Evolutionary conservation across 768 basidiomycete genomes (phyloP).

Genomic region (Russula compacta): DNA sequence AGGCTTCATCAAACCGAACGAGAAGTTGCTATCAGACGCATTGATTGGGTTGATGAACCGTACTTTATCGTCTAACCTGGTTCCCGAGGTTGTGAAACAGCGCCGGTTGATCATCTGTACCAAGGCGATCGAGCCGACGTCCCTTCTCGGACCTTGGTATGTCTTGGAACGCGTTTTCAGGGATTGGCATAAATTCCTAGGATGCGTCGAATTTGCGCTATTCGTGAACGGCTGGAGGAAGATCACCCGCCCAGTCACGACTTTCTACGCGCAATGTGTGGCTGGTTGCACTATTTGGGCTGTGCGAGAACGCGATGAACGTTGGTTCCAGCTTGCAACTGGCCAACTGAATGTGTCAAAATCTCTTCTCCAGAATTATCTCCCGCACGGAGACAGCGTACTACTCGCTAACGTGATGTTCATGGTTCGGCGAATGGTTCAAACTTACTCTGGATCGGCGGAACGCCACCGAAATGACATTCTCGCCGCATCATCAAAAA

Average conservation of each 20-base stretch:
- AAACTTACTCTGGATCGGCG: neutral
- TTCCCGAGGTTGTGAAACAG: neutral
- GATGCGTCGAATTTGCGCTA: constrained; percentile 1
- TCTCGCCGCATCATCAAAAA: neutral
- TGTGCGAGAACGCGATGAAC: neutral
- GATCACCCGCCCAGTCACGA: neutral
- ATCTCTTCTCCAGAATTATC: neutral
- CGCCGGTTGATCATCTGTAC: constrained; percentile 5
- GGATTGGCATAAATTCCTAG: neutral
- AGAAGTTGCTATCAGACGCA: neutral
- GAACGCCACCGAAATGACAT: neutral
- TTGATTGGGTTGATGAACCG: constrained; percentile 4
- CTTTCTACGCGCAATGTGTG: constrained; percentile 1
- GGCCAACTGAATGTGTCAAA: neutral
- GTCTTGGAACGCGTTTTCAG: neutral
- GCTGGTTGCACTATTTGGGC: neutral
- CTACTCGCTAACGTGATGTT: neutral
- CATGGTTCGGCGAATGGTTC: neutral
- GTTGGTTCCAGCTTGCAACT: neutral
- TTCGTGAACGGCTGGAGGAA: neutral
- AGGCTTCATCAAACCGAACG: neutral
- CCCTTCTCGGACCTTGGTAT: constrained; percentile 5
- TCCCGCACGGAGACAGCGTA: neutral
- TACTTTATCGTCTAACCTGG: constrained; percentile 7
- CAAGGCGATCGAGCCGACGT: neutral